Conservation (phyloP, 1,284 basidiomycete species). For the Ceratorhiza oryzae-sativae region DNA sequence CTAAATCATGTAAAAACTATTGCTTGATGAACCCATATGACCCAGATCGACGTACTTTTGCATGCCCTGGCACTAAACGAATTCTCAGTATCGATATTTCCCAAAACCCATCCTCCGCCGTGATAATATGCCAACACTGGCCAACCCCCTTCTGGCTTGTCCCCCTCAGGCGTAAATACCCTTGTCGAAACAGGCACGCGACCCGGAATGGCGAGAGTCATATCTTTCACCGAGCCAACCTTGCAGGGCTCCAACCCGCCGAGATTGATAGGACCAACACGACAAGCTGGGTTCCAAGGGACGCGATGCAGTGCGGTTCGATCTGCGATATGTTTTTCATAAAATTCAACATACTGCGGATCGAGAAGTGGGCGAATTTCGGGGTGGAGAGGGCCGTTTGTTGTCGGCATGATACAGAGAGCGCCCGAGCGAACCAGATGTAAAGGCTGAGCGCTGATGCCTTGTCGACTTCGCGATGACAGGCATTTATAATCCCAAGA, state of each 20-base stretch:
- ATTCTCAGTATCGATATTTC: conserved; percentile 36
- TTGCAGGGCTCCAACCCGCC: conserved; percentile 30
- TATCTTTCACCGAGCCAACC: conserved; percentile 24
- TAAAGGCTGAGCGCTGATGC: not conserved
- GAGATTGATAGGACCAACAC: conserved; percentile 22
- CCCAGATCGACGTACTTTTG: not conserved
- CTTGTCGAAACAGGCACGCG: conserved; percentile 8
- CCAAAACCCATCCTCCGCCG: conserved; percentile 41
- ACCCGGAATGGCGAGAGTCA: not conserved
- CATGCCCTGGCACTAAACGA: conserved; percentile 33
- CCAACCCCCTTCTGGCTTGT: conserved; percentile 35
- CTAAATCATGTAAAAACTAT: not conserved
- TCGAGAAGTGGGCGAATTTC: conserved; percentile 63
- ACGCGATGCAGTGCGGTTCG: conserved; percentile 31
- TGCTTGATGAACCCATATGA: not conserved
- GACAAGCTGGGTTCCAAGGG: conserved; percentile 32
- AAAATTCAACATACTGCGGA: conserved; percentile 68
- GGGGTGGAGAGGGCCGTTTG: conserved; percentile 63
- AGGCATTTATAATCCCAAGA: not conserved
- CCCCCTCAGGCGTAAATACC: conserved; percentile 36
- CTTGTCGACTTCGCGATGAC: not conserved
- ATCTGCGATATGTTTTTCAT: conserved; percentile 55
- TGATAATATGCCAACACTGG: conserved; percentile 37
- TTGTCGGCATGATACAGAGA: not conserved
- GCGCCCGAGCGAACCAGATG: not conserved